These are phyloP conservation scores for Clavispora vitiphila DNA, from an alignment of 805 yeast genomes.

Conservation along the genomic window DNA sequence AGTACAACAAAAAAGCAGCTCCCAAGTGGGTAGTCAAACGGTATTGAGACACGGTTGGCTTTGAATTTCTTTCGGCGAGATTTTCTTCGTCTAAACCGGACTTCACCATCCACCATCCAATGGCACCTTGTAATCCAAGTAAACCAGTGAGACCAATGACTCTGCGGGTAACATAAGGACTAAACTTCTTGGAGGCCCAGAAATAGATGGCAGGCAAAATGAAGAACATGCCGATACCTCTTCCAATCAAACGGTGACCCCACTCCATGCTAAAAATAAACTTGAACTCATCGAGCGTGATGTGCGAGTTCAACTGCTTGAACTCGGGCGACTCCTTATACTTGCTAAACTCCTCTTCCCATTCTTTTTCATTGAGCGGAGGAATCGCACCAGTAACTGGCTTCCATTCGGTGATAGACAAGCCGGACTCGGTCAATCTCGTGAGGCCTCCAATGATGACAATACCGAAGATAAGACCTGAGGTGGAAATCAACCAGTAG, in stretches of 20 bases:
- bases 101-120: constrained; percentile 99
- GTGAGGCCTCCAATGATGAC: constrained; percentile 97
- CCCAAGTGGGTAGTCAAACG: constrained; percentile 91
- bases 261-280: constrained; percentile 96
- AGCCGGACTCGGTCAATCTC: constrained; percentile 90
- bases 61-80: constrained; percentile 72
- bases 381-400: constrained; percentile 96
- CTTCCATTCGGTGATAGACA: constrained; percentile 96
- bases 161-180: constrained; percentile 60
- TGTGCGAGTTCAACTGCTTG: constrained; percentile 80
- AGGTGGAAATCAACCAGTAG: constrained; percentile 82
- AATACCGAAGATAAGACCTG: constrained; percentile 87
- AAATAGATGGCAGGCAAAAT: constrained; percentile 84
- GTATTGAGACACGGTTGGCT: constrained; percentile 97
- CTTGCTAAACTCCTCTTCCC: constrained; percentile 80
- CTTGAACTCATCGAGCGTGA: constrained; percentile 86
- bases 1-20: constrained; percentile 82
- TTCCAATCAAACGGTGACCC: constrained; percentile 91
- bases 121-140: constrained; percentile 88
- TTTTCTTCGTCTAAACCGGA: constrained; percentile 85
- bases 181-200: constrained; percentile 59
- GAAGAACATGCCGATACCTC: constrained; percentile 81
- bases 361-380: constrained; percentile 72
- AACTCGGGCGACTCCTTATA: constrained; percentile 89
- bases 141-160: constrained; percentile 69